Percentiles rank a stretch among this genome's conserved stretches.
Evolutionary conservation across 2,329 filamentous ascomycete species (phyloP).

Genomic region (Neonectria sp.): DNA sequence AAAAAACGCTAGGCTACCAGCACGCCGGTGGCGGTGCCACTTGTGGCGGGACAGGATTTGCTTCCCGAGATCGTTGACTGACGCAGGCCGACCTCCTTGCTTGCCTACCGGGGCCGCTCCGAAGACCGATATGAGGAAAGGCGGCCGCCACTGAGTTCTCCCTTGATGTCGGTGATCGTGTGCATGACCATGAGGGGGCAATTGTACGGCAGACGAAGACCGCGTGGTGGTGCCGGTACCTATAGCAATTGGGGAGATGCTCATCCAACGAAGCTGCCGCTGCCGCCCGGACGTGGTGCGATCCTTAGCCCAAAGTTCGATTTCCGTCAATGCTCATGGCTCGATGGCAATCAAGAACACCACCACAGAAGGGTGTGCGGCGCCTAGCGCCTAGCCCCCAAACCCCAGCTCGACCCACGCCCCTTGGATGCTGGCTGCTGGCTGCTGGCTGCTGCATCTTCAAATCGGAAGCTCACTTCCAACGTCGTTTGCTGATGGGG

Average conservation of each 20-base stretch:
- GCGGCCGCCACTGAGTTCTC: slow-evolving; percentile 23
- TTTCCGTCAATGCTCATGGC: slow-evolving; percentile 47
- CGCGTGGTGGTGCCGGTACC: slow-evolving; percentile 34
- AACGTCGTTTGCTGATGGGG: slow-evolving; percentile 29
- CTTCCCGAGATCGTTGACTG: slow-evolving; percentile 31
- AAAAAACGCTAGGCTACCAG: not conserved
- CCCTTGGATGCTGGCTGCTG: slow-evolving; percentile 15
- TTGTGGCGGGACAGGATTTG: slow-evolving; percentile 29
- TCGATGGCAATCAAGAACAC: slow-evolving; percentile 48
- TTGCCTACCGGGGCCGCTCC: slow-evolving; percentile 14
- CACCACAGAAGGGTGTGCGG: slow-evolving; percentile 36
- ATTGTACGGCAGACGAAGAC: slow-evolving; percentile 32
- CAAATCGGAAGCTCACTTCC: slow-evolving; percentile 38
- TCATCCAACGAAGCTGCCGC: slow-evolving; percentile 37
- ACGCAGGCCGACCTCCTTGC: slow-evolving; percentile 16
- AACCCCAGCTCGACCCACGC: slow-evolving; percentile 33
- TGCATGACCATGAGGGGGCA: slow-evolving; percentile 35
- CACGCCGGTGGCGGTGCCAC: slow-evolving; percentile 8
- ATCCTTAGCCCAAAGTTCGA: slow-evolving; percentile 51
- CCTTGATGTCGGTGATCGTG: slow-evolving; percentile 35
- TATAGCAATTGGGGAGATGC: slow-evolving; percentile 28
- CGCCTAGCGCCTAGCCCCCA: slow-evolving; percentile 15
- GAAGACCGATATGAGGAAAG: slow-evolving; percentile 36
- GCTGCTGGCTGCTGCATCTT: slow-evolving; percentile 24
- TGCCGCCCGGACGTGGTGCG: slow-evolving; percentile 41